These are phyloP conservation scores for Colletotrichum simmondsii DNA, from an alignment of 2,329 filamentous ascomycete species.

Conservation along the genomic window DNA sequence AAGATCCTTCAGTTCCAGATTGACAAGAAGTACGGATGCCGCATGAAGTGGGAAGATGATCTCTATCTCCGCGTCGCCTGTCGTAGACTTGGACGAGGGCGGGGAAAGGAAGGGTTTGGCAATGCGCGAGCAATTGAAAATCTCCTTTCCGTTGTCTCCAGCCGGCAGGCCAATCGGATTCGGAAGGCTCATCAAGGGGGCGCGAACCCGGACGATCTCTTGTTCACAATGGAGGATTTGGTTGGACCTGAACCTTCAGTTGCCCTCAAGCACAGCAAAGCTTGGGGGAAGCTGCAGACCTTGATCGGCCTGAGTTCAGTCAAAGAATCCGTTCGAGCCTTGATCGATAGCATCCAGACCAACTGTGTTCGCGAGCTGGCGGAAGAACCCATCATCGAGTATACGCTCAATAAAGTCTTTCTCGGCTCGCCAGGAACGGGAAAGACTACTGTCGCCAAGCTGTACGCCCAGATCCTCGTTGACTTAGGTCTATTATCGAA, in stretches of 20 bases:
- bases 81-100: conserved; percentile 68
- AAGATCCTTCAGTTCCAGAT: conserved; percentile 69
- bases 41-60: conserved; percentile 71
- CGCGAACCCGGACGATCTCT: conserved; percentile 62
- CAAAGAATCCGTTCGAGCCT: conserved; percentile 67
- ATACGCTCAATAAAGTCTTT: conserved; percentile 76
- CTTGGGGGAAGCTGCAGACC: conserved; percentile 67
- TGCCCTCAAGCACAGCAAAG: conserved; percentile 60
- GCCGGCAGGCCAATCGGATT: conserved; percentile 70
- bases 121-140: conserved; percentile 80
- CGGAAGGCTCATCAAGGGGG: conserved; percentile 52
- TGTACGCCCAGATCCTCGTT: conserved; percentile 76
- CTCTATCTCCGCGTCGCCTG: conserved; percentile 73
- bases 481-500: conserved; percentile 75
- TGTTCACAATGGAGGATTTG: conserved; percentile 74
- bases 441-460: conserved; percentile 79
- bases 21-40: conserved; percentile 59
- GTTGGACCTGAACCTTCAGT: conserved; percentile 74
- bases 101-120: conserved; percentile 75
- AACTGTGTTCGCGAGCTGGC: conserved; percentile 76
- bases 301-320: conserved; percentile 71
- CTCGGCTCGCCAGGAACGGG: conserved; percentile 79
- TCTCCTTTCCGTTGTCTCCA: conserved; percentile 60
- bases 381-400: conserved; percentile 68
- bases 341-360: conserved; percentile 69